phyloP scores from a whole-genome alignment of 2,329 filamentous ascomycete genomes.

The Ascochyta lentis region DNA sequence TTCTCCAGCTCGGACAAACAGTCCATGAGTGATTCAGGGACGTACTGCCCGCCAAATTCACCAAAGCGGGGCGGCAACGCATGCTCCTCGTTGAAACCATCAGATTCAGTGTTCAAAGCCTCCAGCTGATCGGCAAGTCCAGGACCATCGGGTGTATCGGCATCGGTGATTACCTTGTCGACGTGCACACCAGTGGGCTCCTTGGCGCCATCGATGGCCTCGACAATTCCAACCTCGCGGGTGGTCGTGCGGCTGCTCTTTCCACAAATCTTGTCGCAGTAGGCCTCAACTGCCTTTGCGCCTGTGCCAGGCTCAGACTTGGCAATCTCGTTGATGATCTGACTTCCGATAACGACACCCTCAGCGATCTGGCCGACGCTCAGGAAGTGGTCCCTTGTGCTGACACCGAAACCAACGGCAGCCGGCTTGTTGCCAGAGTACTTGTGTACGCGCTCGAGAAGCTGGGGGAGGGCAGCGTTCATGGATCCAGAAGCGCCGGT shows the following conservation, averaged over 20 bases:
- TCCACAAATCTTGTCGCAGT: slow-evolving; percentile 76
- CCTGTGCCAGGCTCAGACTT: slow-evolving; percentile 71
- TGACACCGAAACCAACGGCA: slow-evolving; percentile 94
- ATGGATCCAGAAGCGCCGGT: slow-evolving; percentile 87
- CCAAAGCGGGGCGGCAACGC: slow-evolving; percentile 87
- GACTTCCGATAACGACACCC: slow-evolving; percentile 94
- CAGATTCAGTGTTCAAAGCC: slow-evolving; percentile 71
- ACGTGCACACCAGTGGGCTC: slow-evolving; percentile 71
- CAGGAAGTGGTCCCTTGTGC: slow-evolving; percentile 91
- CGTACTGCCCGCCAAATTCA: slow-evolving; percentile 96
- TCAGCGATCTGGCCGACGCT: slow-evolving; percentile 85
- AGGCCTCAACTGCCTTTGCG: slow-evolving; percentile 80
- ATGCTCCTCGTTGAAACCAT: slow-evolving; percentile 38
- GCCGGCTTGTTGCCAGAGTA: slow-evolving; percentile 91
- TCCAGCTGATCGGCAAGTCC: slow-evolving; percentile 84
- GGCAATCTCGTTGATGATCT: slow-evolving; percentile 84
- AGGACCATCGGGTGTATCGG: slow-evolving; percentile 62
- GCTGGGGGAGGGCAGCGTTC: slow-evolving; percentile 79
- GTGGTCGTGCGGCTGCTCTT: slow-evolving; percentile 61
- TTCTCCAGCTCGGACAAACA: slow-evolving; percentile 88
- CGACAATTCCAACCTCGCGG: slow-evolving; percentile 72
- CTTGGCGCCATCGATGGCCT: slow-evolving; percentile 68
- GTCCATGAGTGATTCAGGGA: slow-evolving; percentile 97
- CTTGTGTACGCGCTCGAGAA: slow-evolving; percentile 85
- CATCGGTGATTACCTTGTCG: slow-evolving; percentile 69